Percentiles rank a stretch among this genome's conserved stretches.
phyloP scores from a whole-genome alignment of 1,139 yeast genomes.

The Scheffersomyces illinoinensis region DNA sequence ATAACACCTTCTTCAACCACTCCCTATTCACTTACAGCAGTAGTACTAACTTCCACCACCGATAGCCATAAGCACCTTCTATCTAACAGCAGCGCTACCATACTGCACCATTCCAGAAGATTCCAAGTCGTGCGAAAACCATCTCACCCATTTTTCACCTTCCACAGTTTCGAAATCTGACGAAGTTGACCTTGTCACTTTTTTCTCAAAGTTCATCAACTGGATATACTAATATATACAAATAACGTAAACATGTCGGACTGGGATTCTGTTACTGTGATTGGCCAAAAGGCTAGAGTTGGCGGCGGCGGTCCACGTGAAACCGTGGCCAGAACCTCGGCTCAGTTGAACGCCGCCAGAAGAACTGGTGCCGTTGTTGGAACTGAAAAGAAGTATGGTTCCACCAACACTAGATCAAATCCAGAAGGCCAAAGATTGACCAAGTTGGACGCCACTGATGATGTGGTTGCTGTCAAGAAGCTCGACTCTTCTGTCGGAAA shows the following conservation, averaged over 20 bases:
- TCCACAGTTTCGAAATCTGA: neutral
- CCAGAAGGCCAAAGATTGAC: constrained; percentile 96
- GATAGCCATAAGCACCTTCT: no score
- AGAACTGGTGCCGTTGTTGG: constrained; percentile 86
- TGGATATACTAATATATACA: neutral
- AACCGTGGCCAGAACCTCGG: constrained; percentile 73
- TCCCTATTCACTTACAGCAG: neutral
- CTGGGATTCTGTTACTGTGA: constrained; percentile 88
- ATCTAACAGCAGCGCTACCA: neutral
- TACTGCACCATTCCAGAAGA: neutral
- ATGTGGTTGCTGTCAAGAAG: constrained; percentile 91
- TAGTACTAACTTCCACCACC: no score
- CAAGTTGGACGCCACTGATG: constrained; percentile 90
- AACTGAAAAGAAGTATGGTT: constrained; percentile 89
- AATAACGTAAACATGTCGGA: constrained; percentile 46
- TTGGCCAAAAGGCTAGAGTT: constrained; percentile 85
- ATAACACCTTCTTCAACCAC: no score
- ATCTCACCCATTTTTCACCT: neutral
- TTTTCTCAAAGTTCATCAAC: neutral
- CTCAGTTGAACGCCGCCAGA: constrained; percentile 89
- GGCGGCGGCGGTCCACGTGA: constrained; percentile 91
- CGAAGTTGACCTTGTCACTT: neutral
- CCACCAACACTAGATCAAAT: constrained; percentile 63
- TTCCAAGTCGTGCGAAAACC: neutral
- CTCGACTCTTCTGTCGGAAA: constrained; percentile 83